A percentile compares a stretch with the other conserved stretches of the same genome.
phyloP scores from a whole-genome alignment of 2,329 filamentous ascomycete species.

The Penicillium sp. region DNA sequence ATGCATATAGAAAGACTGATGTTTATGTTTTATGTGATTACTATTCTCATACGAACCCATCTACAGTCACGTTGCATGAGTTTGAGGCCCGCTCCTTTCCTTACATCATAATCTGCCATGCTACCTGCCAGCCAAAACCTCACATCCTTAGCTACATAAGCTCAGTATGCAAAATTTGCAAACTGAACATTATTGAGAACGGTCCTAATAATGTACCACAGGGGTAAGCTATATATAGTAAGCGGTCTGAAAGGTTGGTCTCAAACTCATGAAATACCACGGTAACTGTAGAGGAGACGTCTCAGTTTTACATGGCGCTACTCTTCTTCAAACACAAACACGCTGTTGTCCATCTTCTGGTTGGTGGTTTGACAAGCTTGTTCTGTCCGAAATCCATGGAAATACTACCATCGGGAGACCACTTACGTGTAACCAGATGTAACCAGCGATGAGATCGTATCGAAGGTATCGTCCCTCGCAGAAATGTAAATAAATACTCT shows the following conservation, averaged over 20 bases:
- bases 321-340: neutral
- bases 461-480: neutral
- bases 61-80: neutral
- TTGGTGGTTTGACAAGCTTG: neutral
- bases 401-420: neutral
- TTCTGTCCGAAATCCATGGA: neutral
- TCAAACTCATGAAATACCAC: too few relatives aligned
- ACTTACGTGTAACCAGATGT: neutral
- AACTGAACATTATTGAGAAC: too few relatives aligned
- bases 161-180: too few relatives aligned
- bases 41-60: neutral
- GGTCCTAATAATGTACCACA: too few relatives aligned
- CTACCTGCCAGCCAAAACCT: too few relatives aligned
- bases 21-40: fast-evolving
- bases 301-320: neutral
- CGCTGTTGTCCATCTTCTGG: neutral
- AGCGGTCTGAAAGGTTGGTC: too few relatives aligned
- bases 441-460: neutral
- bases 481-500: neutral
- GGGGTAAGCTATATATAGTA: too few relatives aligned
- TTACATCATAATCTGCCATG: too few relatives aligned
- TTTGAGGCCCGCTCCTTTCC: too few relatives aligned
- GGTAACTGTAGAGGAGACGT: too few relatives aligned
- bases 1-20: too few relatives aligned
- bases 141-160: too few relatives aligned